Evolutionary conservation across 177 flowering plant species (phyloP).

Genomic region (Tripterygium wilfordii): DNA sequence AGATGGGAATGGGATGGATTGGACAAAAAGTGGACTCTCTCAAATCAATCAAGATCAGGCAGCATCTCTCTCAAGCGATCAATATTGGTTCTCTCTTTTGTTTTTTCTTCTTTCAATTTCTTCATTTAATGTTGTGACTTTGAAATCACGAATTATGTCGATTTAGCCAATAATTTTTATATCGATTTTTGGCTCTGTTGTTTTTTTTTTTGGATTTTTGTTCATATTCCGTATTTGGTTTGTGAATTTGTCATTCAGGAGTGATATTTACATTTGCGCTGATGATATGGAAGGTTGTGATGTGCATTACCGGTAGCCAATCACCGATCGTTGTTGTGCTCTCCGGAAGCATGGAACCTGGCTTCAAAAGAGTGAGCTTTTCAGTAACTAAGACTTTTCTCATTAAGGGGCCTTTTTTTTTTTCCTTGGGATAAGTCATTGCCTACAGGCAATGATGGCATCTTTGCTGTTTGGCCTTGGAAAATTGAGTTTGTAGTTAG

Average conservation of each 20-base stretch:
- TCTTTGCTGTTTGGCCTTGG: too few relatives aligned
- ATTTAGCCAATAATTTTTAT: too few relatives aligned
- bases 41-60: slow-evolving; percentile 59
- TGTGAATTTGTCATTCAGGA: too few relatives aligned
- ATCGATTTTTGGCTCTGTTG: background rate
- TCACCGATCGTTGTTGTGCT: slow-evolving; percentile 78
- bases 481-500: too few relatives aligned
- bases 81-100: slow-evolving; percentile 41
- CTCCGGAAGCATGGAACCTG: slow-evolving; percentile 80
- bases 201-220: background rate
- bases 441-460: background rate
- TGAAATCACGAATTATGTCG: too few relatives aligned
- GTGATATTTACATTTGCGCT: slow-evolving; percentile 57
- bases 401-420: background rate
- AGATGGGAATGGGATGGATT: slow-evolving; percentile 67
- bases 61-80: slow-evolving; percentile 46
- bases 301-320: slow-evolving; percentile 65
- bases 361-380: slow-evolving; percentile 57
- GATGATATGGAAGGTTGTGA: slow-evolving; percentile 64
- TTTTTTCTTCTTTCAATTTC: background rate
- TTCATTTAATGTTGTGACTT: too few relatives aligned
- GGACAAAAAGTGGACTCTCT: slow-evolving; percentile 48
- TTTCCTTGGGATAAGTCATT: too few relatives aligned
- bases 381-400: background rate
- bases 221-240: too few relatives aligned